These are phyloP conservation scores for Eragrostis tef DNA, from an alignment of 202 grass and related monocot species.

Conservation along the genomic window DNA sequence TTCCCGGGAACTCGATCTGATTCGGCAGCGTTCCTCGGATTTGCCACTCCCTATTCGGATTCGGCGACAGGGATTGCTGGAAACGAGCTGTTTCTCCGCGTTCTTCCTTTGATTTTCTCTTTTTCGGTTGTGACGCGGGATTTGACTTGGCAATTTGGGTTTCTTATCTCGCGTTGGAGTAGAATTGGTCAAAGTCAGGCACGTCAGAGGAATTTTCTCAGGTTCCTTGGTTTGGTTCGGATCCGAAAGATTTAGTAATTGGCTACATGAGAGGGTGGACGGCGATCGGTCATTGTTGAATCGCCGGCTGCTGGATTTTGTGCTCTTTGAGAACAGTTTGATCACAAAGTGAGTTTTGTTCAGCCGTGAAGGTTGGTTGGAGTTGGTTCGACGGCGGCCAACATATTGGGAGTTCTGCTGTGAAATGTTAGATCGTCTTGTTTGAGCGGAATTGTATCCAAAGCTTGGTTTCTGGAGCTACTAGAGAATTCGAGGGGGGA, in stretches of 20 bases:
- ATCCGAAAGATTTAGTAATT: slow-evolving; percentile 25
- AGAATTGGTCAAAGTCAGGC: slow-evolving; percentile 41
- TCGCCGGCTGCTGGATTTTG: neutral
- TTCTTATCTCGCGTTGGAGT: slow-evolving; percentile 13
- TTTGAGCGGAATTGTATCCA: neutral
- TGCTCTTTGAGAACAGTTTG: slow-evolving; percentile 14
- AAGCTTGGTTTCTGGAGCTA: neutral
- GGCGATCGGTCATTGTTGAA: neutral
- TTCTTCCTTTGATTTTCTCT: neutral
- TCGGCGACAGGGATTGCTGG: neutral
- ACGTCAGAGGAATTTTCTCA: slow-evolving; percentile 28
- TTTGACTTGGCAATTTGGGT: slow-evolving; percentile 33
- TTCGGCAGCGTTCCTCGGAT: neutral
- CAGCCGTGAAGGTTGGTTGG: neutral
- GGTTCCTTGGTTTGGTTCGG: slow-evolving; percentile 25
- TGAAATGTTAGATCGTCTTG: neutral
- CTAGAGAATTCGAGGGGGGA: neutral
- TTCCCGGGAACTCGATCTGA: slow-evolving; percentile 19
- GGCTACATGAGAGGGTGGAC: slow-evolving; percentile 1
- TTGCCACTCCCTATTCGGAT: neutral
- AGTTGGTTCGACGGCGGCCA: neutral
- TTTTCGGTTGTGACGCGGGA: neutral
- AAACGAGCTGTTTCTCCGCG: neutral
- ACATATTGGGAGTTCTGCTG: neutral
- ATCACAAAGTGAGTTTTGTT: slow-evolving; percentile 28